Evolutionary conservation across 2,329 filamentous ascomycete genomes (phyloP).

Genomic region (Dichotomopilus funicola): DNA sequence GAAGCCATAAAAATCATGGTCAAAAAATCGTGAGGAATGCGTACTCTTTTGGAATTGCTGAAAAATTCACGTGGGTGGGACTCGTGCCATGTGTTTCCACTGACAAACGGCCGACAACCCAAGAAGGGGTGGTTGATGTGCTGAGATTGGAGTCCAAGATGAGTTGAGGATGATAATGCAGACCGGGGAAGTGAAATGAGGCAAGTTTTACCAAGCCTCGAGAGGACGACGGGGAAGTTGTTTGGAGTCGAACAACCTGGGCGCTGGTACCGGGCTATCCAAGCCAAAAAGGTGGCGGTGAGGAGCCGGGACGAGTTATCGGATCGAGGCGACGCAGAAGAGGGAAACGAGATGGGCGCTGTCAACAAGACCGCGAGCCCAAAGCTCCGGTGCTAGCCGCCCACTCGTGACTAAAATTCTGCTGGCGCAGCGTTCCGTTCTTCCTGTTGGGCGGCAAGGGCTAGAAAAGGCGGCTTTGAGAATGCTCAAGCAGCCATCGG

Average conservation of each 20-base stretch:
- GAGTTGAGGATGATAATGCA: neutral
- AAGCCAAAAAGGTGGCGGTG: conserved; percentile 13
- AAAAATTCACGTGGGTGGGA: conserved; percentile 6
- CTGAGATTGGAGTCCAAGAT: too few relatives aligned
- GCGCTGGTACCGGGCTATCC: conserved; percentile 18
- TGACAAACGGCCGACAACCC: neutral
- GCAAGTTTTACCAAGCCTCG: too few relatives aligned
- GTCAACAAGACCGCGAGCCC: neutral
- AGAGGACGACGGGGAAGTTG: neutral
- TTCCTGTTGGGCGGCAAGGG: too few relatives aligned
- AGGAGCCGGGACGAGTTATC: neutral
- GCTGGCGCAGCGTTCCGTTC: too few relatives aligned
- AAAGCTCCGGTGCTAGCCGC: neutral
- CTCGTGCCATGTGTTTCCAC: neutral
- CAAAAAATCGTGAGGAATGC: conserved; percentile 10
- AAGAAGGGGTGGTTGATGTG: neutral
- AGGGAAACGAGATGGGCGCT: conserved; percentile 1
- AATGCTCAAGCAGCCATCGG: conserved; percentile 17
- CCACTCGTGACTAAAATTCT: too few relatives aligned
- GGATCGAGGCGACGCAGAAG: neutral
- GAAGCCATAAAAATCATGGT: conserved; percentile 19
- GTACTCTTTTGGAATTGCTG: conserved; percentile 13
- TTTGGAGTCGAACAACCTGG: conserved; percentile 4
- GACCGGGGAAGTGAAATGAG: neutral
- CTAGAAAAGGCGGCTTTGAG: conserved; percentile 9